Base-by-base conservation (phyloP, 768 basidiomycete species). In the Cystobasidium onofrii region DNA sequence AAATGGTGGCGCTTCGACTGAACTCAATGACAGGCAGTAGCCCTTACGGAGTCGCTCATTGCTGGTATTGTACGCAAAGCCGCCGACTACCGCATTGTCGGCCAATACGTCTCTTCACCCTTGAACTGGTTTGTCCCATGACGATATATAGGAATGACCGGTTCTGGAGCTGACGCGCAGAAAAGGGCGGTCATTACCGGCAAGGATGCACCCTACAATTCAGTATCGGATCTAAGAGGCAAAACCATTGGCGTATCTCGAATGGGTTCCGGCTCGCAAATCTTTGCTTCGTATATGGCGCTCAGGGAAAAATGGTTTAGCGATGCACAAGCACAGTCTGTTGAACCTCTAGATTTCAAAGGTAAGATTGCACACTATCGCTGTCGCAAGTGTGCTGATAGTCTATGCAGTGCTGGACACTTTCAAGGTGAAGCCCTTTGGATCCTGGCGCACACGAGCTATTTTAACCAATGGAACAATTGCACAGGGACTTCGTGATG, bases 251-350 rank as follows among this genome's bases (percentile, higher is more conserved):
- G 95, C 1, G 95, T 97, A 66, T 95, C 92, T 29, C 84, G 95
- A 44, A 83, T 86, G 60, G 95, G 93, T 77, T 89, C 90, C 77
- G 92, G 92, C 27, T 90, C 89, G 76, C 90, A 94, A 80, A 92
- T 91, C 0, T 97, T 98, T 93, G 94, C 92, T 1, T 90, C 89
- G 76, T 92, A 96, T 29, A 90, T 96, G 90, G 91, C 91, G 2
- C 82, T 90, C 36, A 89, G 94, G 76, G 87, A 95, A 79, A 88
- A 88, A 18, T 96, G 93, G 93, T 83, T 82, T 77, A 80, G 31
- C 34, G 50, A 76, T 15, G 74, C 76, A 55, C 62, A 34, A 6
- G 75, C 73, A 1, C 76, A 78, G 7, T 70, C 78, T 31, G 76
- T 79, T 12, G 78, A 80, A 61, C 74, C 76, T 43, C 73, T 80